Evolutionary conservation across 1,284 basidiomycete species (phyloP), one percentile per base, ranked within the genome.

Genomic region (Heterobasidion occidentale): DNA sequence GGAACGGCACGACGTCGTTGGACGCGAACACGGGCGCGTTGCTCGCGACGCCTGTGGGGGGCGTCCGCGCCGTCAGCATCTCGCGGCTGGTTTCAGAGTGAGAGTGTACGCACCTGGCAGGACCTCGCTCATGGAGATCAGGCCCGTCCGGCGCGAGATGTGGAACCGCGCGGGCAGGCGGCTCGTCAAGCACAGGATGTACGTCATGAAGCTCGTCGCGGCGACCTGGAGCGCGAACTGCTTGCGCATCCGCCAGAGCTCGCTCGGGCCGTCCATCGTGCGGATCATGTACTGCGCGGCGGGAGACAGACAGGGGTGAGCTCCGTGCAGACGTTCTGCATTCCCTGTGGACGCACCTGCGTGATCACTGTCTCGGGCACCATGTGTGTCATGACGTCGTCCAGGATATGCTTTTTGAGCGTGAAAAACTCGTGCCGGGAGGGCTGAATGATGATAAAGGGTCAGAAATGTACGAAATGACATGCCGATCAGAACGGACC

Each of bases 171-270:
- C 77, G 0, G 96, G 96, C 7, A 85, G 76, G 47, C 97, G 86
- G 65, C 89, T 90, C 51, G 88, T 88, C 53, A 99, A 79, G 63
- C 86, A 92, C 62, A 98, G 82, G 46, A 91, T 77, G 68, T 92
- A 98, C 8, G 94, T 97, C 79, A 97, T 88, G 78, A 99, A 99
- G 64, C 90, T 90, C 46, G 84, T 85, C 0, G 92, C 81, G 0
- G 97, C 93, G 47, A 93, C 79, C 68, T 99, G 95, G 47, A 90
- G 73, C 9, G 95, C 89, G 71, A 99, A 98, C 70, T 98, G 94
- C 75, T 98, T 99, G 61, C 97, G 86, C 84, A 98, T 93, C 60
- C 92, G 82, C 95, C 96, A 99, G 6, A 99, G 78, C 63, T 97
- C 94, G 58, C 84, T 84, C 1, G 96, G 86, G 5, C 81, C 82